phyloP scores from a whole-genome alignment of 176 grass and related monocot genomes.

The Paspalum vaginatum region DNA sequence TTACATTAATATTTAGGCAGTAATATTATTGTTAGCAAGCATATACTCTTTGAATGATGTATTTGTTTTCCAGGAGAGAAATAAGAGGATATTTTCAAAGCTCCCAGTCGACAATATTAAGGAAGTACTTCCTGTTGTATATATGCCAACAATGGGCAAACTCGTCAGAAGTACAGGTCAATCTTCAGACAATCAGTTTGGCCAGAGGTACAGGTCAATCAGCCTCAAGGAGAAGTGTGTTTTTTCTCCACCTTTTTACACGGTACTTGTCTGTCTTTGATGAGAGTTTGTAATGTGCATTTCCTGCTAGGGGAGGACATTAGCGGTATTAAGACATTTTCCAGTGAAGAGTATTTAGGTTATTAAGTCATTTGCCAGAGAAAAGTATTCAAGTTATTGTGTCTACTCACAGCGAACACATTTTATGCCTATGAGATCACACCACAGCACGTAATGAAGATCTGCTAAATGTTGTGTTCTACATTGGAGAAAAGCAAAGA shows the following conservation, averaged over 20 bases:
- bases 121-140: constrained; percentile 88
- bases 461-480: constrained; percentile 86
- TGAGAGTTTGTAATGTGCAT: background rate
- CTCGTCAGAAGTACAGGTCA: constrained; percentile 89
- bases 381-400: no score
- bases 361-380: no score
- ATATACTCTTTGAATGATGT: background rate
- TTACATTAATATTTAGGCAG: no score
- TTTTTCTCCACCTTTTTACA: background rate
- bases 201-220: no score
- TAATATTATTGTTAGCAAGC: no score
- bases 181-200: constrained; percentile 78
- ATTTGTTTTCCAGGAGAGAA: constrained; percentile 69
- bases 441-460: constrained; percentile 92
- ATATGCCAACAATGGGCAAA: constrained; percentile 92
- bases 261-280: background rate
- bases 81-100: constrained; percentile 88
- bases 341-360: no score
- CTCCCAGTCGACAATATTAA: constrained; percentile 87
- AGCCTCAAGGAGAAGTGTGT: constrained; percentile 90
- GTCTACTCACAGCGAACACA: constrained; percentile 80
- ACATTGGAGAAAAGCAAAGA: constrained; percentile 75
- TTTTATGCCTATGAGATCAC: constrained; percentile 88
- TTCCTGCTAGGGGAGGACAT: constrained; percentile 61
- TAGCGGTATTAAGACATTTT: constrained; percentile 89